Conservation (phyloP, 768 basidiomycete genomes). For the Pleurotus eryngii region DNA sequence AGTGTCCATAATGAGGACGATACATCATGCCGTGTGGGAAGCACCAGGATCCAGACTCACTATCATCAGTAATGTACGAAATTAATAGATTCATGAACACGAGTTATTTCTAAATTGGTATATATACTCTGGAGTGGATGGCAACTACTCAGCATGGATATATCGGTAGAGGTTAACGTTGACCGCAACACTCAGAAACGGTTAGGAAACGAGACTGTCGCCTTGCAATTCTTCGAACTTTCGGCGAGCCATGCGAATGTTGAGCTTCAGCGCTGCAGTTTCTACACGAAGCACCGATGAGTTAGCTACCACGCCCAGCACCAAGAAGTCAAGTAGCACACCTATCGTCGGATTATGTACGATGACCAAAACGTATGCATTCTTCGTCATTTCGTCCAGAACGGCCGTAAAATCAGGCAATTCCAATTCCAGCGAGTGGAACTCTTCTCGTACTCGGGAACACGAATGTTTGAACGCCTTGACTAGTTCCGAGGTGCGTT, state of each 20-base stretch:
- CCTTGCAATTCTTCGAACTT: constrained; percentile 91
- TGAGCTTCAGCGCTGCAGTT: constrained; percentile 82
- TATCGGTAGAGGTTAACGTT: neutral
- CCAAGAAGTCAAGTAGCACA: constrained; percentile 27
- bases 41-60: too few species aligned
- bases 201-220: constrained; percentile 48
- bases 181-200: neutral
- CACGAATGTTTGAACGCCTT: constrained; percentile 95
- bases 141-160: too few species aligned
- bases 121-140: too few species aligned
- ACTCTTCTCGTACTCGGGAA: constrained; percentile 80
- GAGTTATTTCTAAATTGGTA: too few species aligned
- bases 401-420: constrained; percentile 83
- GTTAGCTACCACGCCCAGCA: neutral
- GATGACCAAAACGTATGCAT: constrained; percentile 90
- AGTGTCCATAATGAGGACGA: too few species aligned
- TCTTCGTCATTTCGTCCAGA: constrained; percentile 87
- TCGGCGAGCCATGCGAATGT: constrained; percentile 78
- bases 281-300: constrained; percentile 44
- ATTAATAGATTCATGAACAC: too few species aligned
- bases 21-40: too few species aligned
- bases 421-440: constrained; percentile 84
- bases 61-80: too few species aligned
- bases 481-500: constrained; percentile 88
- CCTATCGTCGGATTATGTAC: constrained; percentile 88